Base-by-base conservation (phyloP, 208 protist species). In the Tritrichomonas musculus region DNA sequence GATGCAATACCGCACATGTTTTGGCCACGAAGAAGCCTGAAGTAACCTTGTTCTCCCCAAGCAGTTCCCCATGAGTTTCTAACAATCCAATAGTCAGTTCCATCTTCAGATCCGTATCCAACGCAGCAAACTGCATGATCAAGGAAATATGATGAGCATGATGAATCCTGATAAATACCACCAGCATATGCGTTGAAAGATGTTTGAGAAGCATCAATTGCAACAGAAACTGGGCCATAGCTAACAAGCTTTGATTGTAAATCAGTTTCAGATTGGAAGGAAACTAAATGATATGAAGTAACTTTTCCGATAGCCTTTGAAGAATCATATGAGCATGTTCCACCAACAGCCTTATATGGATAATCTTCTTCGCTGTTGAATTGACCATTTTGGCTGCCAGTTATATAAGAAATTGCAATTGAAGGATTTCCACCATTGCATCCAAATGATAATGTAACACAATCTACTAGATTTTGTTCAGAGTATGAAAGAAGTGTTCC, bases 1-100 rank as follows among this genome's bases (percentile, higher is more conserved):
- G 94, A 80, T 30, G 94, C 94, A 41, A 94, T 92, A 64, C 94
- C 94, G 41, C 94, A 95, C 55, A 95, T 92, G 94, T 95, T 95
- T 0, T 94, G 30, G 92, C 95, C 75, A 44, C 80, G 33, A 50
- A 55, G 41, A 94, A 95, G 95, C 9, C 44, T n/a, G 72, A 94
- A 41, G 69, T 94, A 94, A 33, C 93, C 95, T 27, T 93, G n/a
- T 47, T 95, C 94, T 60, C 95, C 95, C 95, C 95, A 96, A 36
- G 33, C 9, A 66, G n/a, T n/a, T n/a, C n/a, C n/a, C n/a, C n/a
- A n/a, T n/a, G n/a, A n/a, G n/a, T n/a, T n/a, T n/a, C n/a, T n/a
- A n/a, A n/a, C n/a, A n/a, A n/a, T n/a, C n/a, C n/a, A n/a, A n/a
- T n/a, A n/a, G n/a, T n/a, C n/a, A n/a, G n/a, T n/a, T n/a, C n/a